Evolutionary conservation across 2,329 filamentous ascomycete species (phyloP).

Genomic region (Apiospora saccharicola): DNA sequence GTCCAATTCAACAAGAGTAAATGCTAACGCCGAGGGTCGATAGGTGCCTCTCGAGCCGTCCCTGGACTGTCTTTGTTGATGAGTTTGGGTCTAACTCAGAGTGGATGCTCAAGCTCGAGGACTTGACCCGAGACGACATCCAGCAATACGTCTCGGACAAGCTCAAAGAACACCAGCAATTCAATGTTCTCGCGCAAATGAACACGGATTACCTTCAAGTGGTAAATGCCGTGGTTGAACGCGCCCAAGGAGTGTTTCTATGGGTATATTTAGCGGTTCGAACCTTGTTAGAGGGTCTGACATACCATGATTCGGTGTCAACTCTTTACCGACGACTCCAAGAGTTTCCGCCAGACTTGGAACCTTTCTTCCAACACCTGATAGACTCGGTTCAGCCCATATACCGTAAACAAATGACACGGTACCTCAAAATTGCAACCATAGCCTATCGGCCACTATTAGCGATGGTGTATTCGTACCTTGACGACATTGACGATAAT

Average conservation of each 20-base stretch:
- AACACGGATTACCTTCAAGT: background rate
- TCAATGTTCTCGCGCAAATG: background rate
- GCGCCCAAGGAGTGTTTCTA: conserved; percentile 5
- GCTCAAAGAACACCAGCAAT: background rate
- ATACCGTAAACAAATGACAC: background rate
- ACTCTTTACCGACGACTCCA: background rate
- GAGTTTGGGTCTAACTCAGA: background rate
- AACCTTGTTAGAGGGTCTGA: background rate
- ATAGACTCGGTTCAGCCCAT: background rate
- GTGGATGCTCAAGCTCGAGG: background rate
- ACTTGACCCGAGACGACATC: background rate
- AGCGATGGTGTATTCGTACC: background rate
- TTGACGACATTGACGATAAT: background rate
- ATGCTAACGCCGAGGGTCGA: no score
- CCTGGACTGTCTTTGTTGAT: conserved; percentile 9
- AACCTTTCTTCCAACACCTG: background rate
- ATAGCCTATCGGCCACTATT: background rate
- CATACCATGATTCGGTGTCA: background rate
- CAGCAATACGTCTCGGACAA: background rate
- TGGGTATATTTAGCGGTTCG: background rate
- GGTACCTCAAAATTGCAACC: background rate
- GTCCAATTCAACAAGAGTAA: no score
- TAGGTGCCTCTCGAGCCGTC: background rate
- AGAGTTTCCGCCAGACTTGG: background rate
- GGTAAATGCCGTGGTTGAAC: background rate